Conservation (phyloP, 148 eudicot species). For the Rhododendron simsii region DNA sequence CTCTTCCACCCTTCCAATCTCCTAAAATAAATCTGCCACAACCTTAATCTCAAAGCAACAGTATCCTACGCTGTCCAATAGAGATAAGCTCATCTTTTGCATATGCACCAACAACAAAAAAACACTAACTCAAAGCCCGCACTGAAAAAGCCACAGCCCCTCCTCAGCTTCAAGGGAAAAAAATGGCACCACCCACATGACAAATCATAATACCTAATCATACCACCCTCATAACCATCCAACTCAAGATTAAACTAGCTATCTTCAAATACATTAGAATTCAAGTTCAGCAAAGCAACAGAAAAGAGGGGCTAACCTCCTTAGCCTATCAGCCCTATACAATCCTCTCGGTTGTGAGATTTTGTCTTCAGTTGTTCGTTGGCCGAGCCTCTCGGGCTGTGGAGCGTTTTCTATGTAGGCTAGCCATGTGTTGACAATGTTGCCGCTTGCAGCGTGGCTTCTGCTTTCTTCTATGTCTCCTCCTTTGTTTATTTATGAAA, state of each 20-base stretch:
- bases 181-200: background rate
- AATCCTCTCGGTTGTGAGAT: background rate
- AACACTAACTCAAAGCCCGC: background rate
- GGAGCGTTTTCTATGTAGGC: background rate
- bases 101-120: background rate
- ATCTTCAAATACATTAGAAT: background rate
- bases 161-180: background rate
- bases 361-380: background rate
- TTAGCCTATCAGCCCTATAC: background rate
- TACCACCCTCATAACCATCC: background rate
- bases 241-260: background rate
- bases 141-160: background rate
- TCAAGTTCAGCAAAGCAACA: background rate
- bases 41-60: background rate
- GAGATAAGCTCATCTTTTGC: background rate
- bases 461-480: background rate
- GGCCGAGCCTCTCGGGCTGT: background rate
- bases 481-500: background rate
- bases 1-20: background rate
- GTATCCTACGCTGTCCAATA: background rate
- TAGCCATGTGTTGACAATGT: background rate
- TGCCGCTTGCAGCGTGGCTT: background rate
- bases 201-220: background rate
- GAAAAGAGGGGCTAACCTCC: background rate
- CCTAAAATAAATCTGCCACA: background rate